A percentile compares a stretch with the other conserved stretches of the same genome.
phyloP scores from a whole-genome alignment of 1,284 basidiomycete species.

The Tylopilus sp. region DNA sequence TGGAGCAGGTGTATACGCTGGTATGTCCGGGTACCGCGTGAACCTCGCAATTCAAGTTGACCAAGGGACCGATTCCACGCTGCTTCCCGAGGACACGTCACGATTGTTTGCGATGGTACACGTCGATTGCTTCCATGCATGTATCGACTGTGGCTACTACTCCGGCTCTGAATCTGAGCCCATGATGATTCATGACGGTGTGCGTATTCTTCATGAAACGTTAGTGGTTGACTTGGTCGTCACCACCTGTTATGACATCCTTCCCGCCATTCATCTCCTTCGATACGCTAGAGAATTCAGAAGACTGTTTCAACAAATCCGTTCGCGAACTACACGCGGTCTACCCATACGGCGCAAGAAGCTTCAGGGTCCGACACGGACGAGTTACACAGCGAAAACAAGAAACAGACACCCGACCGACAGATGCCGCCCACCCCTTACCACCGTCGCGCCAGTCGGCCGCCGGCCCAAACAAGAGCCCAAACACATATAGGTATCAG shows the following conservation, averaged over 20 bases:
- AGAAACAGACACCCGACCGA: constrained; percentile 8
- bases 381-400: neutral
- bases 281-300: neutral
- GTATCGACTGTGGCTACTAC: too few species aligned
- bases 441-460: constrained; percentile 43
- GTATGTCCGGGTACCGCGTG: constrained; percentile 68
- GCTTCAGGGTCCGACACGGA: neutral
- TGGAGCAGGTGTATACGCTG: constrained; percentile 60
- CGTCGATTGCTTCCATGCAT: too few species aligned
- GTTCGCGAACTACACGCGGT: neutral
- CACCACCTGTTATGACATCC: too few species aligned
- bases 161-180: too few species aligned
- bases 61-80: too few species aligned
- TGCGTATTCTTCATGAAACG: too few species aligned
- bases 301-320: neutral
- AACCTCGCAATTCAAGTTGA: constrained; percentile 56
- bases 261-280: too few species aligned
- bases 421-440: constrained; percentile 14
- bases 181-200: too few species aligned
- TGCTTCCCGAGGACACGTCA: too few species aligned
- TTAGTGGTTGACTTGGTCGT: too few species aligned
- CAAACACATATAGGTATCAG: constrained; percentile 50
- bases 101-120: too few species aligned
- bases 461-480: constrained; percentile 51
- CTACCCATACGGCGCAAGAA: neutral